Evolutionary conservation across 768 basidiomycete species (phyloP).

Genomic region (Amanita exitialis): DNA sequence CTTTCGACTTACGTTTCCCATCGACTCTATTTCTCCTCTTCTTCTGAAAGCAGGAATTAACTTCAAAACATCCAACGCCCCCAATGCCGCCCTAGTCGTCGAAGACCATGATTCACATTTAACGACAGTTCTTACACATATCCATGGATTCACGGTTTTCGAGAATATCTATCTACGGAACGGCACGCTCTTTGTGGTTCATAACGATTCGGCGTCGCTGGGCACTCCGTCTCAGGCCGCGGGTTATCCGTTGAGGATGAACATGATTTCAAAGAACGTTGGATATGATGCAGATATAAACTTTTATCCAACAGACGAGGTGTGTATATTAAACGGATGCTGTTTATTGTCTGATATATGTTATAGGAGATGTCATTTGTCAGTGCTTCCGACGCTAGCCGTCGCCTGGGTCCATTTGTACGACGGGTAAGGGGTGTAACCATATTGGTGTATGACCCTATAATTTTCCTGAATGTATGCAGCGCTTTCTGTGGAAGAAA

Average conservation of each 20-base stretch:
- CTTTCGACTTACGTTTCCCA: neutral
- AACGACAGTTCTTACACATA: constrained; percentile 8
- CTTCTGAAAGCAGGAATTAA: neutral
- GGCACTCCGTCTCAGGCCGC: neutral
- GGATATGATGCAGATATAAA: constrained; percentile 13
- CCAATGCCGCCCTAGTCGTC: neutral
- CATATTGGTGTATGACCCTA: constrained; percentile 16
- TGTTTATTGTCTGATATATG: neutral
- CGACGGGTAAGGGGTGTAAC: constrained; percentile 13
- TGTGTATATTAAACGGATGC: constrained; percentile 8
- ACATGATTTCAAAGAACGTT: constrained; percentile 26
- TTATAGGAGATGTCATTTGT: constrained; percentile 18
- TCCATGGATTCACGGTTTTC: constrained; percentile 68
- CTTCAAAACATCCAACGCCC: neutral
- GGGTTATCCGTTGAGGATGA: constrained; percentile 32
- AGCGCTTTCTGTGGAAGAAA: neutral
- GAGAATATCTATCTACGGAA: constrained; percentile 65
- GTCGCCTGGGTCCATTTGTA: constrained; percentile 13
- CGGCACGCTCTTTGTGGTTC: constrained; percentile 61
- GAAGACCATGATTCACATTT: neutral
- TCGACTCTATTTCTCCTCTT: neutral
- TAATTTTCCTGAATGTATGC: constrained; percentile 17
- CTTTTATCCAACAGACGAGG: constrained; percentile 21
- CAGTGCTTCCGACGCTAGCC: constrained; percentile 12
- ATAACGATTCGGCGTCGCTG: constrained; percentile 15